Evolutionary conservation across 2,329 filamentous ascomycete genomes (phyloP), one percentile per base, ranked within the genome.

Genomic region (Parafenestella ontariensis): DNA sequence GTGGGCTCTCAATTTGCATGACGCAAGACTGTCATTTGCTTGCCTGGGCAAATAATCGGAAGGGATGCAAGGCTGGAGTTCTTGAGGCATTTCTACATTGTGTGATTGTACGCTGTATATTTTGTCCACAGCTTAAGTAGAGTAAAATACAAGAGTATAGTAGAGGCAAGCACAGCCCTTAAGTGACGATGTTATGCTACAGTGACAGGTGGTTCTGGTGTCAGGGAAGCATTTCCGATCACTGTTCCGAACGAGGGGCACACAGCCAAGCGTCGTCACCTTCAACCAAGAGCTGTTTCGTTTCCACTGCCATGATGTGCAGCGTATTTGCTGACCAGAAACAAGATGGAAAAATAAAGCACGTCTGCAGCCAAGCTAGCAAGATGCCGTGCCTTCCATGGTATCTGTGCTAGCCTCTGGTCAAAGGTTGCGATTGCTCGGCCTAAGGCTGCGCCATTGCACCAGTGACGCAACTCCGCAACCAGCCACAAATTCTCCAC

Each of bases 401-500:
- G 17, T 6, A 50, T 51, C 20, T 24, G 43, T 42, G 34, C 28
- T 49, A 46, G 41, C 4, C 45, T 10, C 40, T 31, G 20, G 36
- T 51, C 36, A 52, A n/a, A 37, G 46, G 34, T 37, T 52, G 40
- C 46, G 28, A 54, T 51, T 59, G 55, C 49, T 46, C 48, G 28
- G 53, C 49, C 58, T 49, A 53, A 57, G 49, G 47, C 62, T 57
- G 51, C 57, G 64, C 58, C 61, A 61, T 64, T 34, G 40, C n/a
- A 29, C 37, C 18, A 37, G 52, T 59, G 60, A 56, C 59, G 62
- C 59, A 61, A 56, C 61, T 42, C 31, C 44, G 48, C 53, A 59
- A 60, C 51, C 57, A 66, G 65, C 63, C 62, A 62, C 63, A 64
- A 29, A 44, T 58, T 44, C 44, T 54, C 53, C 46, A 54, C 51